These are phyloP conservation scores for Eucalyptus sp. DNA, from an alignment of 345 rosid species.

Conservation along the genomic window DNA sequence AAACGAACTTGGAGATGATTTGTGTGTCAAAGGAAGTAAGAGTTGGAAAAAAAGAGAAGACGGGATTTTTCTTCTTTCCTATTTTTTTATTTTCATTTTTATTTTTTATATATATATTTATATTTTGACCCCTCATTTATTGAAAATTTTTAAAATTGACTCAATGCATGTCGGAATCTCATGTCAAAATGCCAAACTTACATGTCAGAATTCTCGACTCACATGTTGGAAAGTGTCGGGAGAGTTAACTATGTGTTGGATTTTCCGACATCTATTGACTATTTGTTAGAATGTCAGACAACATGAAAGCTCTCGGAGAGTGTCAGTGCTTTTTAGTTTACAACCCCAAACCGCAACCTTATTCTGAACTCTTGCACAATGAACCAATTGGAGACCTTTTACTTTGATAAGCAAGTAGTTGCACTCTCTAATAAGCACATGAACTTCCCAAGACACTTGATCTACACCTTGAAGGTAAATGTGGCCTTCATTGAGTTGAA, in stretches of 20 bases:
- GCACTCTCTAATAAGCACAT: neutral
- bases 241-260: fast-evolving
- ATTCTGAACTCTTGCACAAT: neutral
- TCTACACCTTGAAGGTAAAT: neutral
- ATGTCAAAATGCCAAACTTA: fast-evolving
- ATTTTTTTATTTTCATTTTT: no score
- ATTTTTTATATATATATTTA: no score
- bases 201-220: no score
- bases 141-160: no score
- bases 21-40: no score
- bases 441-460: neutral
- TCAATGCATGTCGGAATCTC: no score
- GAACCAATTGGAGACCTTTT: neutral
- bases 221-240: fast-evolving
- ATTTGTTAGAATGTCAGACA: fast-evolving
- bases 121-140: no score
- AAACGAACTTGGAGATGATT: no score
- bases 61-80: no score
- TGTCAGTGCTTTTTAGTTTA: no score
- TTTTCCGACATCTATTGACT: fast-evolving
- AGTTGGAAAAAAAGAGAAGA: no score
- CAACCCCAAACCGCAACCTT: neutral
- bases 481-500: no score
- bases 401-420: neutral
- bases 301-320: fast-evolving